Percentiles rank a stretch among this genome's conserved stretches.
These are phyloP conservation scores for Zymoseptoria tritici DNA, from an alignment of 2,329 filamentous ascomycete species.

Conservation along the genomic window DNA sequence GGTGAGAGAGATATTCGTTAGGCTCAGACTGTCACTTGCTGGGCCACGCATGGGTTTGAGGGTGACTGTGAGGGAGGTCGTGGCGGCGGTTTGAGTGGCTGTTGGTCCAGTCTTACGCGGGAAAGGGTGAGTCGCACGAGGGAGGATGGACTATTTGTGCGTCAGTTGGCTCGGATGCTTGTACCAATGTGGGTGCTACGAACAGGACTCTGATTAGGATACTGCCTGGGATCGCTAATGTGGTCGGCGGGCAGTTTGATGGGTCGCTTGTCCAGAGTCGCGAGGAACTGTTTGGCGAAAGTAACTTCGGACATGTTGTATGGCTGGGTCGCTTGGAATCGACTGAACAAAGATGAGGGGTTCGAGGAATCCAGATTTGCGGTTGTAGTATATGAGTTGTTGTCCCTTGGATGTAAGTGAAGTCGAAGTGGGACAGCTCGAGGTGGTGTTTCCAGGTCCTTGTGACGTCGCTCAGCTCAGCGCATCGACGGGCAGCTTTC, in stretches of 20 bases:
- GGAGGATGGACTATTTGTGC: slow-evolving; percentile 59
- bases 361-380: slow-evolving; percentile 7
- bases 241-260: slow-evolving; percentile 81
- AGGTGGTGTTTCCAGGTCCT: neutral
- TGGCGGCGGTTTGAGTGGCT: slow-evolving; percentile 39
- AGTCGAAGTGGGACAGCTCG: neutral
- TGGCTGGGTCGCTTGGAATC: slow-evolving; percentile 24
- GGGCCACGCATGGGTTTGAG: slow-evolving; percentile 62
- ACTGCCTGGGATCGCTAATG: slow-evolving; percentile 75
- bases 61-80: slow-evolving; percentile 44
- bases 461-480: neutral
- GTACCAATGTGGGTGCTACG: slow-evolving; percentile 20
- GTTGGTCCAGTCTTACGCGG: slow-evolving; percentile 38
- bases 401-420: neutral
- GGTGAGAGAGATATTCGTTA: slow-evolving; percentile 54
- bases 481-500: slow-evolving; percentile 1
- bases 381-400: neutral
- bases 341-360: slow-evolving; percentile 21
- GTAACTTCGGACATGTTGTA: slow-evolving; percentile 55
- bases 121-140: slow-evolving; percentile 50
- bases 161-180: neutral
- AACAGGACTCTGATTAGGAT: slow-evolving; percentile 71
- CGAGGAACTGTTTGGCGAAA: slow-evolving; percentile 79
- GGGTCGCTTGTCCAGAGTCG: slow-evolving; percentile 68
- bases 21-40: slow-evolving; percentile 58